A percentile compares a stretch with the other conserved stretches of the same genome.
These are phyloP conservation scores for Meripilus lineatus DNA, from an alignment of 1,284 basidiomycete genomes.

Conservation along the genomic window DNA sequence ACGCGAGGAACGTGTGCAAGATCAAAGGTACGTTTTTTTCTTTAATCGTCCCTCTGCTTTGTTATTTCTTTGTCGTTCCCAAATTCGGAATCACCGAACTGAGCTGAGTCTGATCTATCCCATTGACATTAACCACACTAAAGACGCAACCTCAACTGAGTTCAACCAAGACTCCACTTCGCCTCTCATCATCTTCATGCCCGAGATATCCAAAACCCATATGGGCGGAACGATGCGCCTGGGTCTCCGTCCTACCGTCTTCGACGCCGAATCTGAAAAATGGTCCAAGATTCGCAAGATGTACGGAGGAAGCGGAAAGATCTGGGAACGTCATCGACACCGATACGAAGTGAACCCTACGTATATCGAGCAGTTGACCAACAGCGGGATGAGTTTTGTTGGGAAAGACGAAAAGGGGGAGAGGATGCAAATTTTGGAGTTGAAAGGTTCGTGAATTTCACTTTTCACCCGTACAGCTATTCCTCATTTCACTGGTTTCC, in stretches of 20 bases:
- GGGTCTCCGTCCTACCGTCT: slow-evolving; percentile 91
- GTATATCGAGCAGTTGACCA: slow-evolving; percentile 72
- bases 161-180: slow-evolving; percentile 59
- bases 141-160: slow-evolving; percentile 88
- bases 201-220: slow-evolving; percentile 96
- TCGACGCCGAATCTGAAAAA: slow-evolving; percentile 54
- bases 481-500: background rate
- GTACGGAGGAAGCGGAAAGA: slow-evolving; percentile 80
- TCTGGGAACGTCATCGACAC: slow-evolving; percentile 98
- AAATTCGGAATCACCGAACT: background rate
- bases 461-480: background rate
- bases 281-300: slow-evolving; percentile 75
- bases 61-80: no score
- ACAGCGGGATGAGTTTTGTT: slow-evolving; percentile 77
- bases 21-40: slow-evolving; percentile 48
- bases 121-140: no score
- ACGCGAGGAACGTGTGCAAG: slow-evolving; percentile 83
- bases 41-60: slow-evolving; percentile 7
- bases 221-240: slow-evolving; percentile 99
- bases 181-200: slow-evolving; percentile 96
- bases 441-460: slow-evolving; percentile 57
- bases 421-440: slow-evolving; percentile 95
- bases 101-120: no score
- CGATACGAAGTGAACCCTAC: slow-evolving; percentile 96
- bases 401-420: slow-evolving; percentile 96